phyloP scores from a whole-genome alignment of 345 rosid species.

The Aethionema arabicum region DNA sequence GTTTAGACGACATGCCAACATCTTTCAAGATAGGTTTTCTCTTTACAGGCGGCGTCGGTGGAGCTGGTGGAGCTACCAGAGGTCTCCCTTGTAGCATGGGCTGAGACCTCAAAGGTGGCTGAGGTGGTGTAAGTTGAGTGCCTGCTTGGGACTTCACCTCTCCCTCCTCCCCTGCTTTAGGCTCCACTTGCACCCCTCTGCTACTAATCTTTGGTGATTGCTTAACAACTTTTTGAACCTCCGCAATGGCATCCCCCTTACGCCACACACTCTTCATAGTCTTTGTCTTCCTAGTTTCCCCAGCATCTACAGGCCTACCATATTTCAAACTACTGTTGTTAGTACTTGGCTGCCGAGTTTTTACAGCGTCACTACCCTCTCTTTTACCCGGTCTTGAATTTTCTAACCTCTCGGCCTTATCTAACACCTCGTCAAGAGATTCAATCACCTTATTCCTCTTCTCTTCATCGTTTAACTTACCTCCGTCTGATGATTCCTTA shows the following conservation, averaged over 20 bases:
- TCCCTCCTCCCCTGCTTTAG: too few relatives aligned
- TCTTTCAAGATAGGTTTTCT: slow-evolving; percentile 76
- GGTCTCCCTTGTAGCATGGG: slow-evolving; percentile 77
- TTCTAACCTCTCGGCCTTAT: slow-evolving; percentile 82
- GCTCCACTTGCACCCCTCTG: background rate
- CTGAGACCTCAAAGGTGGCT: slow-evolving; percentile 37
- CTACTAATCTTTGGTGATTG: slow-evolving; percentile 48
- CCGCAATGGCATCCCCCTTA: slow-evolving; percentile 75
- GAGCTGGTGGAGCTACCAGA: slow-evolving; percentile 58
- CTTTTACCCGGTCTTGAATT: slow-evolving; percentile 41
- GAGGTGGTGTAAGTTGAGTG: slow-evolving; percentile 45
- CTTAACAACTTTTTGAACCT: slow-evolving; percentile 60
- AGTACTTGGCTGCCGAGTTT: slow-evolving; percentile 31
- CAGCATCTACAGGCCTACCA: slow-evolving; percentile 35
- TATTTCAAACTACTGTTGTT: slow-evolving; percentile 34
- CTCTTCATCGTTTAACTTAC: slow-evolving; percentile 41
- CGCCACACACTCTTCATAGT: slow-evolving; percentile 94
- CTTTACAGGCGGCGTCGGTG: slow-evolving; percentile 39
- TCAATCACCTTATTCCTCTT: slow-evolving; percentile 74
- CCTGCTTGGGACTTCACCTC: slow-evolving; percentile 42
- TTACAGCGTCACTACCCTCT: slow-evolving; percentile 42
- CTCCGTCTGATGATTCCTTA: slow-evolving; percentile 28
- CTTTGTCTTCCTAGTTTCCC: slow-evolving; percentile 48
- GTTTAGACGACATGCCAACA: slow-evolving; percentile 62
- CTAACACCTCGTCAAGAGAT: slow-evolving; percentile 87